Evolutionary conservation across 2,329 filamentous ascomycete genomes (phyloP).

Genomic region (Exutisphaerella laricina): DNA sequence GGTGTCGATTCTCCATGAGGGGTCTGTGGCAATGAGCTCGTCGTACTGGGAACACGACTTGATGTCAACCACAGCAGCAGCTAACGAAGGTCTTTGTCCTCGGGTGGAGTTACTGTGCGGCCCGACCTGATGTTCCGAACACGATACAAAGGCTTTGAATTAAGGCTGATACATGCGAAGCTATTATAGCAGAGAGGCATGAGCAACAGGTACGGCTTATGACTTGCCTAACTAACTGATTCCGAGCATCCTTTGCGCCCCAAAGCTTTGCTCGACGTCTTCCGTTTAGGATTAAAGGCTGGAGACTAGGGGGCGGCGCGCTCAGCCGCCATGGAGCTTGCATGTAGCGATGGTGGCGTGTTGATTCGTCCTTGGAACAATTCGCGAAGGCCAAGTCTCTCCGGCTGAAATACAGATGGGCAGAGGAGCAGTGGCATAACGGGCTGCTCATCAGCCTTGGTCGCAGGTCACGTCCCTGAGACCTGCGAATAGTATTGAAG

Average conservation of each 20-base stretch:
- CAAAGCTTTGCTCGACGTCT: background rate
- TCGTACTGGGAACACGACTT: too few relatives aligned
- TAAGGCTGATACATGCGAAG: background rate
- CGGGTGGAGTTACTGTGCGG: background rate
- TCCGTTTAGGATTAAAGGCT: background rate
- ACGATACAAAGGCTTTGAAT: background rate
- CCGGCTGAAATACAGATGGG: too few relatives aligned
- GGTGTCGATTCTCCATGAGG: conserved; percentile 4
- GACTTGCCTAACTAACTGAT: background rate
- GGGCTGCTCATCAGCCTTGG: too few relatives aligned
- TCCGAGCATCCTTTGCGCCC: background rate
- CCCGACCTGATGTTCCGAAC: background rate
- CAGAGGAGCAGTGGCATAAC: too few relatives aligned
- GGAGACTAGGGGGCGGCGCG: conserved; percentile 3
- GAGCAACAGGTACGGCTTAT: background rate
- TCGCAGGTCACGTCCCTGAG: too few relatives aligned
- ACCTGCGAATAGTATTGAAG: too few relatives aligned
- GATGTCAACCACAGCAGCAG: too few relatives aligned
- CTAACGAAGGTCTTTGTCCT: background rate
- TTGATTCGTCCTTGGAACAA: background rate
- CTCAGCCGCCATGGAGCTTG: conserved; percentile 4
- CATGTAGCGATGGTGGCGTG: background rate
- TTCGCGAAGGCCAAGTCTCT: background rate
- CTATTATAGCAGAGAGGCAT: background rate
- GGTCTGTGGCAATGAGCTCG: background rate